These are phyloP conservation scores for Hymenoscyphus fraxineus DNA, from an alignment of 2,329 filamentous ascomycete genomes.

Conservation along the genomic window DNA sequence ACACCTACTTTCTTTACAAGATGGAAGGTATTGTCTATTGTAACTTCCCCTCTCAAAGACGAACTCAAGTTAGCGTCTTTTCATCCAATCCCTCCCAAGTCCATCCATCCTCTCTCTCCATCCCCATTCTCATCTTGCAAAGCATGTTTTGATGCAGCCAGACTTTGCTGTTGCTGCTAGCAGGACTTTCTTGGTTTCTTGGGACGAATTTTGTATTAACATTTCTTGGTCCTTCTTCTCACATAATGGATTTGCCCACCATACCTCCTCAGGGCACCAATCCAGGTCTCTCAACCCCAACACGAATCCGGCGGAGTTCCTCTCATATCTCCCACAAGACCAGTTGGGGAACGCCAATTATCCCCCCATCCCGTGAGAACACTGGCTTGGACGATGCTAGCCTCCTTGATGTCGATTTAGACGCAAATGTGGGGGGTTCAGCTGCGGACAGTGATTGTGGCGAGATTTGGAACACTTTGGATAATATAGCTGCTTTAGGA, in stretches of 20 bases:
- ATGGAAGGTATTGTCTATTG: not conserved
- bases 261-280: constrained; percentile 13
- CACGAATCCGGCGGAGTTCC: constrained; percentile 37
- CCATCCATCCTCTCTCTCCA: constrained; percentile 11
- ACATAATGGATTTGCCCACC: constrained; percentile 30
- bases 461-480: constrained; percentile 39
- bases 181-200: constrained; percentile 33
- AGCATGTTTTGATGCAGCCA: constrained; percentile 30
- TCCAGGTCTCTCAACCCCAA: constrained; percentile 20
- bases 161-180: constrained; percentile 23
- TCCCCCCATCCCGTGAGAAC: constrained; percentile 31
- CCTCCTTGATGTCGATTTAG: constrained; percentile 37
- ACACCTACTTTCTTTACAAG: not conserved
- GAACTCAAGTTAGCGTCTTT: not conserved
- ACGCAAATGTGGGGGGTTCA: constrained; percentile 24
- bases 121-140: constrained; percentile 30
- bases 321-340: constrained; percentile 39
- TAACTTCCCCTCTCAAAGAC: not conserved
- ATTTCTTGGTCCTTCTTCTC: constrained; percentile 27
- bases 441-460: constrained; percentile 26
- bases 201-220: constrained; percentile 34
- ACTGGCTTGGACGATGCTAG: constrained; percentile 27
- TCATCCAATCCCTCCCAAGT: not conserved
- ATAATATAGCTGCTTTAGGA: constrained; percentile 41
- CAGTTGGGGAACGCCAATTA: constrained; percentile 38